Conservation (phyloP, 371 early-diverging fungal genomes). For the Mucor circinelloides region DNA sequence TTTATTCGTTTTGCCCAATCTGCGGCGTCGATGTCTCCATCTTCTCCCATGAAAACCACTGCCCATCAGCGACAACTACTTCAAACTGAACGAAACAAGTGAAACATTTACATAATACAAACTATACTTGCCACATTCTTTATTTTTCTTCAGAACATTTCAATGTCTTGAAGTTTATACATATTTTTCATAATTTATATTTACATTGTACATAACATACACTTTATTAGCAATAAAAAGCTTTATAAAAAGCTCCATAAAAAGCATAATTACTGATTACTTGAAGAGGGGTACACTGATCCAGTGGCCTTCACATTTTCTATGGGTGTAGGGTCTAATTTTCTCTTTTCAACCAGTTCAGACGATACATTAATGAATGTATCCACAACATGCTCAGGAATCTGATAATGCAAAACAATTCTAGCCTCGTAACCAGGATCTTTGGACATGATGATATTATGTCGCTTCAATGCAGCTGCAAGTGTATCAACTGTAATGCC, state of each 20-base stretch:
- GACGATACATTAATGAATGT: slow-evolving; percentile 31
- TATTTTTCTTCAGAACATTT: neutral
- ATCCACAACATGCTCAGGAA: slow-evolving; percentile 56
- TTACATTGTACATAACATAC: neutral
- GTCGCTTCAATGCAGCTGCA: slow-evolving; percentile 40
- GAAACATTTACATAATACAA: neutral
- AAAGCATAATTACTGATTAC: neutral
- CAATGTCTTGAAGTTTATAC: neutral
- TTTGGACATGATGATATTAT: slow-evolving; percentile 55
- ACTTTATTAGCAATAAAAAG: neutral
- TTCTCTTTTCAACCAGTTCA: slow-evolving; percentile 15
- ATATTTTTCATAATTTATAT: neutral
- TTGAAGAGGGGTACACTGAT: neutral
- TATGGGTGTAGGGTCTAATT: slow-evolving; percentile 2
- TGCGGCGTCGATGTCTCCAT: neutral
- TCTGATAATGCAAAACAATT: slow-evolving; percentile 78
- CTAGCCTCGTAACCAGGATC: slow-evolving; percentile 50
- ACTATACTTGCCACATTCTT: neutral
- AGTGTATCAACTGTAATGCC: slow-evolving; percentile 54
- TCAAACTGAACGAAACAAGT: neutral
- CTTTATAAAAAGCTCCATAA: neutral
- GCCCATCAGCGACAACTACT: neutral
- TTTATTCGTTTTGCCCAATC: neutral
- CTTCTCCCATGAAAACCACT: neutral
- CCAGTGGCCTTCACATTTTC: neutral